Evolutionary conservation across 1,139 yeast genomes (phyloP), one percentile per base, ranked within the genome.

Genomic region (Hanseniaspora uvarum): DNA sequence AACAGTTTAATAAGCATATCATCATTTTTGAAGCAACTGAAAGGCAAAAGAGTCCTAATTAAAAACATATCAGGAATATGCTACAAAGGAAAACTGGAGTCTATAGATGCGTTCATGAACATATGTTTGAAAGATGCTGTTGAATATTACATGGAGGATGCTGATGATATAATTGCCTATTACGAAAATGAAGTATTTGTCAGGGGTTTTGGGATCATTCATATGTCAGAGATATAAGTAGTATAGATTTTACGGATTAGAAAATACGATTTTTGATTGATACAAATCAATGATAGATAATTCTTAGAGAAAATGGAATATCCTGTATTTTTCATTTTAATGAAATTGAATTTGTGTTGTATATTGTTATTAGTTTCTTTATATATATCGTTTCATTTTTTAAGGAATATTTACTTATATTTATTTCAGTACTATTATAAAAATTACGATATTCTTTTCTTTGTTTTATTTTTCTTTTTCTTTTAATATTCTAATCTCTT

Each of bases 41-140:
- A 86, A 40, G 95, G 96, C 43, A 77, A 81, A 56, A 74, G 79
- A 28, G 97, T 92, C 37, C 73, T 81, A 49, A 96, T 94, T 30
- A 87, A 86, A 66, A 77, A 89, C 56, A 81, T 83, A 65, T 86
- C 94, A 40, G 97, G 96, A 14, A 80, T 89, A 57, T 86, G 86
- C 59, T 92, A 88, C 68, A 77, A 73, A 46, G 86, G 86, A 16
- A 76, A 72, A 57, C 75, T 92, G 56, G 94, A 86, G 62, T 86
- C 96, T 49, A 89, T 92, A 55, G 99, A 92, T 65, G 97, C 98
- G 16, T 94, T 82, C 70, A 89, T 92, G 96, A 94, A 94, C 69
- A 83, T 92, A 55, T 95, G 92, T 5, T 74, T 92, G 62, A 88
- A 84, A 56, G 77, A 81, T 54, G 81, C 95, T 4, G 74, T 77